phyloP scores from a whole-genome alignment of 2,329 filamentous ascomycete species.

The Myrmaecium sp. region DNA sequence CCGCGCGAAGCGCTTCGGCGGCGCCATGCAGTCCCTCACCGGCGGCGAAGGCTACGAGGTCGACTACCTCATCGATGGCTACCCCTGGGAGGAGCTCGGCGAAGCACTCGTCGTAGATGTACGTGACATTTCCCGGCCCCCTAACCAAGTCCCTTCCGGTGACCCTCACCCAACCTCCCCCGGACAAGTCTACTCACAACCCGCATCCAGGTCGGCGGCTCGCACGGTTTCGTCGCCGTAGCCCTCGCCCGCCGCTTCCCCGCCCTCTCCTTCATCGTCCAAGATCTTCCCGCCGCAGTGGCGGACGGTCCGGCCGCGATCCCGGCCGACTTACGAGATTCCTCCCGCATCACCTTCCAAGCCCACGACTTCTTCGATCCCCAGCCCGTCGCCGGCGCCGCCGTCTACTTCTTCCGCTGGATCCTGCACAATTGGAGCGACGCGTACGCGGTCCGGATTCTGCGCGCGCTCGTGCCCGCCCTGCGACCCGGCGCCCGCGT shows the following conservation, averaged over 20 bases:
- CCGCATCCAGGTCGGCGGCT: conserved; percentile 6
- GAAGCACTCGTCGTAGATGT: conserved; percentile 6
- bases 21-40: conserved; percentile 6
- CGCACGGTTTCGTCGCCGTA: conserved; percentile 6
- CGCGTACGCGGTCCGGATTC: conserved; percentile 18
- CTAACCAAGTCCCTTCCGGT: background rate
- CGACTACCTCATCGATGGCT: conserved; percentile 6
- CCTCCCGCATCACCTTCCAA: conserved; percentile 8
- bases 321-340: conserved; percentile 5
- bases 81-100: conserved; percentile 5
- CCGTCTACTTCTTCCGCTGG: conserved; percentile 21
- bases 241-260: conserved; percentile 5
- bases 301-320: conserved; percentile 5
- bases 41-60: conserved; percentile 6
- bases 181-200: too few relatives aligned
- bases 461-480: conserved; percentile 5
- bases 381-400: conserved; percentile 13
- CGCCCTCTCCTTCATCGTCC: conserved; percentile 6
- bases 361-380: conserved; percentile 14
- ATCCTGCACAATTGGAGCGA: conserved; percentile 26
- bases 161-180: too few relatives aligned
- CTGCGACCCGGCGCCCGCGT: conserved; percentile 6
- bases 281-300: conserved; percentile 8
- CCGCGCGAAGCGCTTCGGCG: conserved; percentile 6
- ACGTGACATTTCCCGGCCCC: too few relatives aligned